Evolutionary conservation across 139 green algal species (phyloP).

Genomic region (Zygnema circumcarinatum): DNA sequence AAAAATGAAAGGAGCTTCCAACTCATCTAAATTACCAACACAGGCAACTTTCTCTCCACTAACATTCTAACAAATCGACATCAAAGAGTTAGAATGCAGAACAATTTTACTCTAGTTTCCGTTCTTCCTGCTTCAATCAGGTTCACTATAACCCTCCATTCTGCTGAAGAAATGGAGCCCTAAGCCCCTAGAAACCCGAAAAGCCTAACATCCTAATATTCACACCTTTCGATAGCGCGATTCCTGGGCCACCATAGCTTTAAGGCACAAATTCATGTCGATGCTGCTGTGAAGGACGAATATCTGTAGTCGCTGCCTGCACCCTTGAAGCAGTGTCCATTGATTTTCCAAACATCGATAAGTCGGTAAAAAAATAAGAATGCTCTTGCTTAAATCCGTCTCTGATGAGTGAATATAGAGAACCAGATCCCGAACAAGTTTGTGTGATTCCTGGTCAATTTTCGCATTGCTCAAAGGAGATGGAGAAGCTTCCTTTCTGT

Average conservation of each 20-base stretch:
- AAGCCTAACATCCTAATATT: too few relatives aligned
- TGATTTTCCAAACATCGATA: constrained; percentile 77
- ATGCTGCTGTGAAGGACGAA: constrained; percentile 57
- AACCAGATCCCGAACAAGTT: constrained; percentile 23
- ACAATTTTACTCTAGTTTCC: too few relatives aligned
- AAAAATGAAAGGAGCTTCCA: too few relatives aligned
- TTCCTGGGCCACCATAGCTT: constrained; percentile 60
- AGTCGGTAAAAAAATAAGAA: constrained; percentile 78
- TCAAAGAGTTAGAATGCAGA: too few relatives aligned
- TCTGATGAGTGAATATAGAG: constrained; percentile 2
- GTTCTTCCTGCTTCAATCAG: too few relatives aligned
- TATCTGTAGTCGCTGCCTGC: neutral
- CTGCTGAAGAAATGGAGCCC: too few relatives aligned
- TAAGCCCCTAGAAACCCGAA: too few relatives aligned
- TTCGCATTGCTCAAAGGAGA: too few relatives aligned
- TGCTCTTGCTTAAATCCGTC: constrained; percentile 64
- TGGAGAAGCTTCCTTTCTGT: neutral
- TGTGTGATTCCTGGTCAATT: neutral
- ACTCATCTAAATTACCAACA: too few relatives aligned
- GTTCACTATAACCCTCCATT: too few relatives aligned
- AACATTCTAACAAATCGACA: too few relatives aligned
- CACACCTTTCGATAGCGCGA: neutral
- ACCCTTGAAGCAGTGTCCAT: constrained; percentile 67
- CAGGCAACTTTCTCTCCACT: too few relatives aligned
- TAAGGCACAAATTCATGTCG: constrained; percentile 73